Evolutionary conservation across 495 filamentous ascomycete genomes (phyloP), one percentile per base, ranked within the genome.

Genomic region (Cenococcum geophilum): DNA sequence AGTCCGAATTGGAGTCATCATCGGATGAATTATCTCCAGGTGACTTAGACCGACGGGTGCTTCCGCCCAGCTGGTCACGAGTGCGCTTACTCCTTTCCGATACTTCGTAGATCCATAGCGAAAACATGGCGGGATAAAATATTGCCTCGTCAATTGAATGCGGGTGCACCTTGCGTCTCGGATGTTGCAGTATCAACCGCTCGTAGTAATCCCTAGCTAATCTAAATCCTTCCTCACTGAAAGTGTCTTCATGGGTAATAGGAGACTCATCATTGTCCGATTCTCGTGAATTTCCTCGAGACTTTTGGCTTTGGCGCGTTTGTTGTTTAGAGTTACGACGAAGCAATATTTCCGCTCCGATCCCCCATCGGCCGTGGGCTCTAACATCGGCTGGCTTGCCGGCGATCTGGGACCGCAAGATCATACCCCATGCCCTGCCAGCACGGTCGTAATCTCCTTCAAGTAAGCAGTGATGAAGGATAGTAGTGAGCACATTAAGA

Each of bases 91-190:
- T 78, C 61, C 79, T 74, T 55, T 79, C 74, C 58, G 85, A 78
- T 1, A 82, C 71, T 18, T 82, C 77, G 64, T 83, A 86, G 23
- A 89, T 76, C 83, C 86, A 87, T 16, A 86, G 73, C 4, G 78
- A 79, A 48, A 87, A 82, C 81, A 88, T 82, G n/a, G 81, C 82
- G 5, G 82, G 82, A 63, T 86, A 86, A 64, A 88, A 86, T 27
- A 81, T 76, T 50, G 80, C 57, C 25, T 84, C 72, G 63, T 76
- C 82, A 47, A 77, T 43, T 53, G 64, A 22, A 69, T 70, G 58
- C 72, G 80, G 76, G 16, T 69, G 60, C n/a, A 67, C 62, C 61
- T 80, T 80, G 14, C 76, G 76, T 65, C 77, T 82, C 0, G 85
- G 85, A 72, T 87, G 78, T 65, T 88, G 82, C 12, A 88, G 72